These are phyloP conservation scores for Rhododendron kiyosumense DNA, from an alignment of 148 eudicot species.

Conservation along the genomic window DNA sequence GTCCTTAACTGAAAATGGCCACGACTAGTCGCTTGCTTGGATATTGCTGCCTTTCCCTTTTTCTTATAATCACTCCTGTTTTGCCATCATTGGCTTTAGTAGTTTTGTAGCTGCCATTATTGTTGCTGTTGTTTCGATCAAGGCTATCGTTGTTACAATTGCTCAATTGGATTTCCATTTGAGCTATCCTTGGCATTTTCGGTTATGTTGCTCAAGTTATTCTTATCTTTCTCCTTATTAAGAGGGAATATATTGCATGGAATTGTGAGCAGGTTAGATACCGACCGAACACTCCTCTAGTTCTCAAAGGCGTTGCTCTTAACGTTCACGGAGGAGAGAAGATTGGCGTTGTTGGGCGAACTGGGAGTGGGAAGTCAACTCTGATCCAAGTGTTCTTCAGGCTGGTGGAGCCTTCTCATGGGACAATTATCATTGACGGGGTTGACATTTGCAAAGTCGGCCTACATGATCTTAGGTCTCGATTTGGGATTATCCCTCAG, in stretches of 20 bases:
- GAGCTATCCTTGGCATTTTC: background rate
- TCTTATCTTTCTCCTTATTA: background rate
- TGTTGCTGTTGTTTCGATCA: too few relatives aligned
- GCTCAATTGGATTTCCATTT: too few relatives aligned
- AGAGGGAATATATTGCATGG: background rate
- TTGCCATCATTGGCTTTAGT: too few relatives aligned
- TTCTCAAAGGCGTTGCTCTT: conserved; percentile 34
- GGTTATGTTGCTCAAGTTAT: background rate
- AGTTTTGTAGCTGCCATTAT: too few relatives aligned
- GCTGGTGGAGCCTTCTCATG: conserved; percentile 41
- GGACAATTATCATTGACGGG: conserved; percentile 38
- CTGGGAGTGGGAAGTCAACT: conserved; percentile 57
- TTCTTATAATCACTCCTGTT: too few relatives aligned
- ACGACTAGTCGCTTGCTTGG: too few relatives aligned
- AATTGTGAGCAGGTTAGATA: conserved; percentile 36
- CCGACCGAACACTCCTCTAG: conserved; percentile 39
- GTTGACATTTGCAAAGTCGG: conserved; percentile 41
- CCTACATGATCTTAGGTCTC: conserved; percentile 51
- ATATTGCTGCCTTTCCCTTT: too few relatives aligned
- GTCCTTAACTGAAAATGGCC: too few relatives aligned
- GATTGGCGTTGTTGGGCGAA: conserved; percentile 55
- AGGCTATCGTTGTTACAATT: background rate
- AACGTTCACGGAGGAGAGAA: conserved; percentile 44
- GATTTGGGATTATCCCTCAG: conserved; percentile 52
- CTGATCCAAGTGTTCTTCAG: conserved; percentile 43